Evolutionary conservation across 352 stramenopile genomes (phyloP).

Genomic region (Globisporangium carolinianum): DNA sequence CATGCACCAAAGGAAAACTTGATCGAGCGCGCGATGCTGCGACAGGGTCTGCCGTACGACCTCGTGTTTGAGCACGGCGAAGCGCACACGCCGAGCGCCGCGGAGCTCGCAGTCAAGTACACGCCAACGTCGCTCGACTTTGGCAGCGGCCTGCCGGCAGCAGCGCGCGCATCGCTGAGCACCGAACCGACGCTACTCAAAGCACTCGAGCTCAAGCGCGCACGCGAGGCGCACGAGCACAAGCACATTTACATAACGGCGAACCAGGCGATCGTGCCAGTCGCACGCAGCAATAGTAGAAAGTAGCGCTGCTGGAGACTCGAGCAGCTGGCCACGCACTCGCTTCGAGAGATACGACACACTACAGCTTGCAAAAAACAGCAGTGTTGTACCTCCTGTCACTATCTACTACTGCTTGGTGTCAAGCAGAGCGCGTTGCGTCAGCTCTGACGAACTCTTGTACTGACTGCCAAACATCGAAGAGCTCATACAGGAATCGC

Average conservation of each 20-base stretch:
- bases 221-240: conserved; percentile 26
- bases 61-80: conserved; percentile 68
- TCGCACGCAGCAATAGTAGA: conserved; percentile 11
- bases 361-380: no score
- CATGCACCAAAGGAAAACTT: conserved; percentile 45
- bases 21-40: conserved; percentile 39
- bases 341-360: no score
- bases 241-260: conserved; percentile 50
- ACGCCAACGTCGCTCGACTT: conserved; percentile 50
- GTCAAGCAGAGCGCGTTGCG: no score
- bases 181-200: conserved; percentile 26
- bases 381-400: no score
- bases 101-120: conserved; percentile 47
- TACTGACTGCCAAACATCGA: no score
- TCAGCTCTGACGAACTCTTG: no score
- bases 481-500: no score
- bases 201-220: conserved; percentile 35
- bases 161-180: conserved; percentile 18
- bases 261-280: conserved; percentile 41
- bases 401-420: no score
- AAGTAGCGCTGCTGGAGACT: background rate
- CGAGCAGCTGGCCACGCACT: no score
- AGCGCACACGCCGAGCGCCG: conserved; percentile 28
- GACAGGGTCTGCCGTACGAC: conserved; percentile 56
- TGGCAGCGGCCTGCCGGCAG: conserved; percentile 19